Percentiles rank a stretch among this genome's conserved stretches.
Evolutionary conservation across 768 basidiomycete genomes (phyloP).

Genomic region (Phaeotremella skinneri): DNA sequence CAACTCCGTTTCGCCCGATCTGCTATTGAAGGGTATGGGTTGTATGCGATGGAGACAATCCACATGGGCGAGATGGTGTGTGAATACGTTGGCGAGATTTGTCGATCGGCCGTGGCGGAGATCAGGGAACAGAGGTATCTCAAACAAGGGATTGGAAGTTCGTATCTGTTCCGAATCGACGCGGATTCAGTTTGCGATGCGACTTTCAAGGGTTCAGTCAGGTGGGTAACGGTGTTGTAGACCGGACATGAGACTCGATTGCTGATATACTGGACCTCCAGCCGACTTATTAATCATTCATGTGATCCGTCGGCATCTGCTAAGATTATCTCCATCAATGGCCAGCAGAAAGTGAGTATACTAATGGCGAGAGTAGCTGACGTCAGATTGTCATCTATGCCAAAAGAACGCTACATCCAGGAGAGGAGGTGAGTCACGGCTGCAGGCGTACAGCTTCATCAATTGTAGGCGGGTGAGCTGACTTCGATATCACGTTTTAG

Average conservation of each 20-base stretch:
- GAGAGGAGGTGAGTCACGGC: constrained; percentile 98
- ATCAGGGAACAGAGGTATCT: constrained; percentile 96
- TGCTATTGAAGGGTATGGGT: constrained; percentile 96
- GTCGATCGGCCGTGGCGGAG: constrained; percentile 91
- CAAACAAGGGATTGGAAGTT: constrained; percentile 94
- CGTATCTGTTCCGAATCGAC: constrained; percentile 96
- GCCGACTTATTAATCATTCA: constrained; percentile 96
- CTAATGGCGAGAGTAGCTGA: background rate
- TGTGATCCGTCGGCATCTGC: constrained; percentile 74
- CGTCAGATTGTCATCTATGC: constrained; percentile 94
- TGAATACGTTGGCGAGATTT: constrained; percentile 98
- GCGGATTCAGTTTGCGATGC: constrained; percentile 98
- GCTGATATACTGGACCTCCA: constrained; percentile 47
- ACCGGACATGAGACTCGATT: background rate
- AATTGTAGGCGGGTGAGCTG: background rate
- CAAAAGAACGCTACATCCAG: constrained; percentile 89
- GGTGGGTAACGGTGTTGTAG: constrained; percentile 60
- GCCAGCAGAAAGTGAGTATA: constrained; percentile 52
- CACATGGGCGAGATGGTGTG: constrained; percentile 96
- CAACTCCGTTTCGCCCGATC: constrained; percentile 90
- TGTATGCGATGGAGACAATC: constrained; percentile 97
- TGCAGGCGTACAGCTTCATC: constrained; percentile 17
- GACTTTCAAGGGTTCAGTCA: constrained; percentile 97
- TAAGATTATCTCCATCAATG: constrained; percentile 58
- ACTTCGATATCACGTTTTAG: constrained; percentile 16